These are phyloP conservation scores for Apiospora sp. DNA, from an alignment of 2,329 filamentous ascomycete species.

Conservation along the genomic window DNA sequence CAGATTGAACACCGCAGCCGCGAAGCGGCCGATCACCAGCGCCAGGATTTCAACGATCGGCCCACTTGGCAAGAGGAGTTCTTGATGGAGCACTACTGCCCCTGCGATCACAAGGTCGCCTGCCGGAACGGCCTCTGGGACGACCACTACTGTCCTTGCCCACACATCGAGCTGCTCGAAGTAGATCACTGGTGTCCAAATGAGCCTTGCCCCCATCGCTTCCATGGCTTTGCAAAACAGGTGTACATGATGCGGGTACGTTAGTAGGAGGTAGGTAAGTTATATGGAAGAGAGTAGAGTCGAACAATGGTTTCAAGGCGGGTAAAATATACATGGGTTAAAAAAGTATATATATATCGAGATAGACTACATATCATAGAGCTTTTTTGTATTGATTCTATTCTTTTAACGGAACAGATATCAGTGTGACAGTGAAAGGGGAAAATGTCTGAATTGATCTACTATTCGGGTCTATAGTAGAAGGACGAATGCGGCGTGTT, in stretches of 20 bases:
- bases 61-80: background rate
- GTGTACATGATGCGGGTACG: background rate
- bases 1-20: background rate
- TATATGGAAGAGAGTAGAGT: background rate
- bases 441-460: too few relatives aligned
- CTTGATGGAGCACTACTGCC: constrained; percentile 10
- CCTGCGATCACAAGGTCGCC: background rate
- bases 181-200: background rate
- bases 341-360: background rate
- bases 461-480: background rate
- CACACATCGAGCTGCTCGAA: background rate
- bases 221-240: background rate
- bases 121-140: background rate
- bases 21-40: too few relatives aligned
- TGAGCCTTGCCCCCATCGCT: background rate
- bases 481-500: background rate
- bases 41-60: background rate
- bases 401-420: too few relatives aligned
- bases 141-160: constrained; percentile 12
- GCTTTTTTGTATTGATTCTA: too few relatives aligned
- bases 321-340: background rate
- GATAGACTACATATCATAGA: background rate
- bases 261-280: background rate
- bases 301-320: background rate
- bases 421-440: too few relatives aligned